Conservation (phyloP, 306 rosid genomes). For the Spatholobus suberectus region DNA sequence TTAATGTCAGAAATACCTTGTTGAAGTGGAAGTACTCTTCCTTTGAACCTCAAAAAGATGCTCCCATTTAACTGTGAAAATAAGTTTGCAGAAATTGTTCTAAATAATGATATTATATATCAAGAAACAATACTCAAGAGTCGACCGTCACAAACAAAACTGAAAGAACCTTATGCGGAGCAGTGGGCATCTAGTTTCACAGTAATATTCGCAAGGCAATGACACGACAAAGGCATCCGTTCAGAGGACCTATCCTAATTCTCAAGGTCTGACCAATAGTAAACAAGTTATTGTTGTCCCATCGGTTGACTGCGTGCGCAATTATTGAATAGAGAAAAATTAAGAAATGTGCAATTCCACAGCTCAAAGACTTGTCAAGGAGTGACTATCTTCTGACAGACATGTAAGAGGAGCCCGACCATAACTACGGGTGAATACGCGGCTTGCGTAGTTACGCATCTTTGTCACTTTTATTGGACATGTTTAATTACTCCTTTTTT, state of each 20-base stretch:
- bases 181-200: slow-evolving; percentile 95
- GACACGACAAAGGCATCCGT: slow-evolving; percentile 94
- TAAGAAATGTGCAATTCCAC: slow-evolving; percentile 27
- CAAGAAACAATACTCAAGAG: neutral
- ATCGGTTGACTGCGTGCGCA: slow-evolving; percentile 69
- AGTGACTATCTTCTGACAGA: slow-evolving; percentile 46
- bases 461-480: no score
- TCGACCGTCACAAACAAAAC: slow-evolving; percentile 53
- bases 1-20: slow-evolving; percentile 55
- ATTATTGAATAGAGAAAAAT: slow-evolving; percentile 26
- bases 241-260: slow-evolving; percentile 89
- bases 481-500: no score
- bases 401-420: no score
- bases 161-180: slow-evolving; percentile 92
- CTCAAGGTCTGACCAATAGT: slow-evolving; percentile 93
- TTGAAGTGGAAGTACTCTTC: slow-evolving; percentile 54
- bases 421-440: no score
- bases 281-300: slow-evolving; percentile 64
- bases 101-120: neutral
- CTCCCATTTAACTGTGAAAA: slow-evolving; percentile 74
- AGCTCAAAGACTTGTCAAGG: slow-evolving; percentile 25
- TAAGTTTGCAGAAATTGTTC: slow-evolving; percentile 1
- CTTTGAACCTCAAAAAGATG: slow-evolving; percentile 87
- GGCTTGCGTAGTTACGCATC: no score
- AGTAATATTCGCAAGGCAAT: slow-evolving; percentile 87